Conservation (phyloP, 1,284 basidiomycete species). For the Cystobasidium sp. region DNA sequence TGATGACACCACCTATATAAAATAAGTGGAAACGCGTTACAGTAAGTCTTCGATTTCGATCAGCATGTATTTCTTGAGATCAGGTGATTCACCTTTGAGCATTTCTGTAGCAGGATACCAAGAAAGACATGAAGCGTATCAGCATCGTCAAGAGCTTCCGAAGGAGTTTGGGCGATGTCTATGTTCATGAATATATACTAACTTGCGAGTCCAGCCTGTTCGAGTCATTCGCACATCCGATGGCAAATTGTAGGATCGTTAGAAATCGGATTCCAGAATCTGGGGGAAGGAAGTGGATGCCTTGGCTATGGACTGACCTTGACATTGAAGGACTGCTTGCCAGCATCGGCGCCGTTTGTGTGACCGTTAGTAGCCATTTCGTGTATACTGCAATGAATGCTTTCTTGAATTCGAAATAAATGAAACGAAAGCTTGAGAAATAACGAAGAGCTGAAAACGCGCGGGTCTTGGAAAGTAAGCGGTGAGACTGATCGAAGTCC, state of each 20-base stretch:
- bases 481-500: no score
- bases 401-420: background rate
- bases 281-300: background rate
- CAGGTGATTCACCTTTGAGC: slow-evolving; percentile 55
- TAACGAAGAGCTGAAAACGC: background rate
- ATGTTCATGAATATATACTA: background rate
- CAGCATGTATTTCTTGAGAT: background rate
- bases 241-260: slow-evolving; percentile 4
- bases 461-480: no score
- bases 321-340: slow-evolving; percentile 39
- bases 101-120: slow-evolving; percentile 56
- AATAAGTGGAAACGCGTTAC: background rate
- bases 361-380: slow-evolving; percentile 35
- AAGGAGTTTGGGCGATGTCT: no score
- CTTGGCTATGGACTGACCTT: slow-evolving; percentile 16
- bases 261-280: background rate
- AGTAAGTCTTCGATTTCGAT: background rate
- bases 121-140: background rate
- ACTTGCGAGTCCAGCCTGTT: slow-evolving; percentile 43
- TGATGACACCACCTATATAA: slow-evolving; percentile 55
- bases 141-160: background rate
- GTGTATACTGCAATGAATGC: no score
- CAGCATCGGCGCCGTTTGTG: slow-evolving; percentile 17
- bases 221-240: background rate
- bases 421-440: background rate